Conservation (phyloP, 169 alveolate genomes). For the Plasmodium gallinaceum region DNA sequence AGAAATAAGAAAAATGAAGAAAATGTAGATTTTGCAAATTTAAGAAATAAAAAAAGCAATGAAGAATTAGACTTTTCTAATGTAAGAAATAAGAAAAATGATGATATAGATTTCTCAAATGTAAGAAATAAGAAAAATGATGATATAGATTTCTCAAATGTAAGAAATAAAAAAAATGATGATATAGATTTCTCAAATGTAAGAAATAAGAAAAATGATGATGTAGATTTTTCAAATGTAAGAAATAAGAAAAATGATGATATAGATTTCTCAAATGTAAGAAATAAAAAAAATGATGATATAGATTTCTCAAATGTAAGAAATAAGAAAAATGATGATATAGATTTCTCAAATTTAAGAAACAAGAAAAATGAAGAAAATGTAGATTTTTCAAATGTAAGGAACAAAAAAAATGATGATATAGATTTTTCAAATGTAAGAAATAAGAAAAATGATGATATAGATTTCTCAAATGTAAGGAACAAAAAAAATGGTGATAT, state of each 20-base stretch:
- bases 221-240: conserved; percentile 1
- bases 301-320: conserved; percentile 20
- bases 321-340: conserved; percentile 11
- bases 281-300: conserved; percentile 36
- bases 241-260: conserved; percentile 26
- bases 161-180: conserved; percentile 27
- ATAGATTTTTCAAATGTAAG: conserved; percentile 18
- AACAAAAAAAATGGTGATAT: conserved; percentile 9
- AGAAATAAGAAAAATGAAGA: conserved; percentile 5
- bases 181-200: conserved; percentile 1
- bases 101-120: conserved; percentile 17
- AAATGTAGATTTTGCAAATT: conserved; percentile 3
- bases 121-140: conserved; percentile 25
- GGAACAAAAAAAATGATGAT: conserved; percentile 24
- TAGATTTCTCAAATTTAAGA: conserved; percentile 21
- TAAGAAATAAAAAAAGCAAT: conserved; percentile 15
- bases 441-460: background rate
- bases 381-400: conserved; percentile 16
- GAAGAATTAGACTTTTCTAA: conserved; percentile 16
- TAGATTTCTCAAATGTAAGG: conserved; percentile 27
- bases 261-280: conserved; percentile 7
- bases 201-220: conserved; percentile 2
- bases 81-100: conserved; percentile 27
- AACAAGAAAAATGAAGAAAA: conserved; percentile 20
- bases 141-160: conserved; percentile 8